phyloP scores from a whole-genome alignment of 2,329 filamentous ascomycete genomes.

The Graphilbum fragrans region DNA sequence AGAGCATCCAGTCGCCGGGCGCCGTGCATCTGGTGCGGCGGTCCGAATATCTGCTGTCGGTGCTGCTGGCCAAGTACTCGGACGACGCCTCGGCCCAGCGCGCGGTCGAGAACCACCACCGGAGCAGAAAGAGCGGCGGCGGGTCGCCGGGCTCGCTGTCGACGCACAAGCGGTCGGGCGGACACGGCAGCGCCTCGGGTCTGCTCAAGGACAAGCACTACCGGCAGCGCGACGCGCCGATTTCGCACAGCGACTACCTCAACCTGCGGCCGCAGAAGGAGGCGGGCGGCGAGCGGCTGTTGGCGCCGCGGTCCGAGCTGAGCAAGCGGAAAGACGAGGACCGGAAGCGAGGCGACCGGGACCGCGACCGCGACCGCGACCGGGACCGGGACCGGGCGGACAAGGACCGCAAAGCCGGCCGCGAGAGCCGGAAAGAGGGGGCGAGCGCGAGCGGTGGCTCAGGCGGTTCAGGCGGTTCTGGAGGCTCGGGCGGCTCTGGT shows the following conservation, averaged over 20 bases:
- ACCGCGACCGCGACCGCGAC: slow-evolving; percentile 27
- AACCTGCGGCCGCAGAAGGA: slow-evolving; percentile 10
- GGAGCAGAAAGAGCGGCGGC: slow-evolving; percentile 73
- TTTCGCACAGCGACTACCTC: slow-evolving; percentile 15
- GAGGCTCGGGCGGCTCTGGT: background rate
- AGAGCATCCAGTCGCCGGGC: slow-evolving; percentile 83
- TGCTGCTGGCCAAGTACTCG: slow-evolving; percentile 75
- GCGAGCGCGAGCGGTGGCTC: background rate
- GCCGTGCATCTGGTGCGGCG: slow-evolving; percentile 92
- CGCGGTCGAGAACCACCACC: slow-evolving; percentile 83
- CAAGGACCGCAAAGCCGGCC: background rate
- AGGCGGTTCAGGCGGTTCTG: background rate
- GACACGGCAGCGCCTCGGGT: slow-evolving; percentile 10
- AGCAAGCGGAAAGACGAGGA: slow-evolving; percentile 48
- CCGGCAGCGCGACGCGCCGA: slow-evolving; percentile 31
- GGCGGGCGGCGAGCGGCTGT: slow-evolving; percentile 29
- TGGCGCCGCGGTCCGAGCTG: slow-evolving; percentile 34
- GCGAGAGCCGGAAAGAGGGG: background rate
- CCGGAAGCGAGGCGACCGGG: slow-evolving; percentile 37
- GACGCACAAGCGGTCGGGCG: slow-evolving; percentile 36
- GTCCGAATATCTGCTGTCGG: slow-evolving; percentile 90
- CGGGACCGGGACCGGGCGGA: background rate
- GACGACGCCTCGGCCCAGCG: slow-evolving; percentile 65
- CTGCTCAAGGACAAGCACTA: slow-evolving; percentile 26
- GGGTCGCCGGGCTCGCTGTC: slow-evolving; percentile 56